Evolutionary conservation across 371 early-diverging fungal species (phyloP), one percentile per base, ranked within the genome.

Genomic region (Apophysomyces ossiformis): DNA sequence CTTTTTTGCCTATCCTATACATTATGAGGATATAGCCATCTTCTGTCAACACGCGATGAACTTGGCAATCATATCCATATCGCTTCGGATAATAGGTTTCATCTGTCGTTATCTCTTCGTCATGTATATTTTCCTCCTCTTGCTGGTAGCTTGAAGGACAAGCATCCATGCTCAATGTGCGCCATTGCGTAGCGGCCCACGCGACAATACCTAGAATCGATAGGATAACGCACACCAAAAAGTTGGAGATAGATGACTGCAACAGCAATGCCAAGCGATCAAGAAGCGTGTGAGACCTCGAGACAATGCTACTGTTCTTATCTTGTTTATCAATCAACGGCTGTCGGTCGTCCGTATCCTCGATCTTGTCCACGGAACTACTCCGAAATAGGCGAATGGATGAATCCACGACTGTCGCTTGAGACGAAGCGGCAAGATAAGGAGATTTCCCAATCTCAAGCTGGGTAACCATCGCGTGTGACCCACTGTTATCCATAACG

Each of bases 1-100:
- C 68, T 39, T 74, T 64, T 66, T 67, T 69, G n/a, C 21, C 68
- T 15, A 84, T 62, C 16, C 79, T 61, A 62, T 82, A 75, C 70
- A 82, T 70, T 26, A 59, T 63, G 13, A 84, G 68, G 11, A 82
- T 63, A 65, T 79, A 77, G 0, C 85, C 85, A 61, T 84, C 85
- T 35, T 75, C 66, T n/a, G 84, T 81, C 3, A 75, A 57, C 0
- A 78, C 74, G 21, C 76, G 67, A 50, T 78, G 73, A 13, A 39
- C 41, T 36, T 77, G 73, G 37, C 76, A 71, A 5, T 59, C 37
- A 58, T 80, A 84, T 15, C 85, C 85, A 76, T 78, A 81, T 3
- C 70, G 67, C 0, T 64, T 43, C 5, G 70, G 64, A 66, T 81
- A 81, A 62, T 77, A 75, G 7, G 58, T 47, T 61, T 77, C 76